Evolutionary conservation across 768 basidiomycete genomes (phyloP).

Genomic region (Porphyrellus cyaneotinctus): DNA sequence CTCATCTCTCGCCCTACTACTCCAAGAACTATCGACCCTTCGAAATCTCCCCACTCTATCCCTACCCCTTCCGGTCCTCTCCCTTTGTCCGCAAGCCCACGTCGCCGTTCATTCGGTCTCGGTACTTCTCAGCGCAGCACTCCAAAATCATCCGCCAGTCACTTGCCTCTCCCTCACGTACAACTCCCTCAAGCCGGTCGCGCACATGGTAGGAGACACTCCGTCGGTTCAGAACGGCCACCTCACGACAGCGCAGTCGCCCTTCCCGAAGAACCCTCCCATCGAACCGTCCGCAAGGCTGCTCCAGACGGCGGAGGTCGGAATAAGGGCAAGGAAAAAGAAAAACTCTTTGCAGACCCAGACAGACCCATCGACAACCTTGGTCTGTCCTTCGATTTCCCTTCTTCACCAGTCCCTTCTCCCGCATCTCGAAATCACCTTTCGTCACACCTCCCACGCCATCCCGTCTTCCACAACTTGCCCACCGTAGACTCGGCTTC

Average conservation of each 20-base stretch:
- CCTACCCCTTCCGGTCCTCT: conserved; percentile 29
- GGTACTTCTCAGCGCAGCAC: conserved; percentile 25
- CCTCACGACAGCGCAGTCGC: conserved; percentile 34
- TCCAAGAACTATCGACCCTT: conserved; percentile 24
- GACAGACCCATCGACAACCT: conserved; percentile 7
- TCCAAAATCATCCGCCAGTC: conserved; percentile 27
- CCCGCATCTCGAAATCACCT: conserved; percentile 10
- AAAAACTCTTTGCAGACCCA: background rate
- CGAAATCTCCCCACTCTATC: conserved; percentile 22
- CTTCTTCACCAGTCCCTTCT: conserved; percentile 21
- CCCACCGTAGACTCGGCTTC: conserved; percentile 27
- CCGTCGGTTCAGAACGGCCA: conserved; percentile 27
- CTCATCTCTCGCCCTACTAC: conserved; percentile 28
- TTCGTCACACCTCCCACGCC: conserved; percentile 9
- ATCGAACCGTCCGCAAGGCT: conserved; percentile 10
- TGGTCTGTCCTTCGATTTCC: conserved; percentile 11
- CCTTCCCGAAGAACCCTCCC: conserved; percentile 25
- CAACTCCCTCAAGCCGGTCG: conserved; percentile 12
- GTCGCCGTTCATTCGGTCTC: conserved; percentile 32
- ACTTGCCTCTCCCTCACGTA: conserved; percentile 25
- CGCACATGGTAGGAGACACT: conserved; percentile 26
- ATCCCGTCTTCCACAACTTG: conserved; percentile 9
- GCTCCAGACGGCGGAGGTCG: conserved; percentile 12
- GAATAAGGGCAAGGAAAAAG: conserved; percentile 29
- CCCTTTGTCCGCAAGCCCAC: conserved; percentile 32